These are phyloP conservation scores for Daldinia bambusicola DNA, from an alignment of 495 filamentous ascomycete species.

Conservation along the genomic window DNA sequence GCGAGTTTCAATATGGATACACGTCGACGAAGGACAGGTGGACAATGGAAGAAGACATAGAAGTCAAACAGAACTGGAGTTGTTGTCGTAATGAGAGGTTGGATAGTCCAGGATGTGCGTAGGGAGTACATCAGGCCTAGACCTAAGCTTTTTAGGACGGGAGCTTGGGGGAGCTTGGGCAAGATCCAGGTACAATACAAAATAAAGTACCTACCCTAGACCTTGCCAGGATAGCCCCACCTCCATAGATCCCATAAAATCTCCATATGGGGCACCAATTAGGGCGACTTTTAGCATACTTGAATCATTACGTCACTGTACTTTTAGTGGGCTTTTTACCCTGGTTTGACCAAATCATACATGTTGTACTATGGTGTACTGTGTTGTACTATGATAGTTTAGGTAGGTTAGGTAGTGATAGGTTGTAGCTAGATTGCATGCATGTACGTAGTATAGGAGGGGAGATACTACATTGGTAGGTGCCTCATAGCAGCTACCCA, in stretches of 20 bases:
- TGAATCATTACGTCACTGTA: conserved; percentile 1
- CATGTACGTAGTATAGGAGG: neutral
- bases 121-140: conserved; percentile 14
- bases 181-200: neutral
- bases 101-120: neutral
- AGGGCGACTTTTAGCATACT: neutral
- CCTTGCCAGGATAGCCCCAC: neutral
- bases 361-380: neutral
- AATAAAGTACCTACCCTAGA: neutral
- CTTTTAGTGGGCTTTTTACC: conserved; percentile 2
- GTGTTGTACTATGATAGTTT: too few species aligned
- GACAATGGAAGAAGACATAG: neutral
- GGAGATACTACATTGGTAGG: too few species aligned
- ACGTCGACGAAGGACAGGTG: neutral
- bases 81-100: conserved; percentile 7
- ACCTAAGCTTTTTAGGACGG: neutral
- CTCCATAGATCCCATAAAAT: conserved; percentile 1
- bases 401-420: neutral
- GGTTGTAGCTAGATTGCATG: neutral
- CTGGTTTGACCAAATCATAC: neutral
- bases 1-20: neutral
- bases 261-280: neutral
- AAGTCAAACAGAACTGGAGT: conserved; percentile 3
- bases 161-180: neutral
- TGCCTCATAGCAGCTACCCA: conserved; percentile 1